phyloP scores from a whole-genome alignment of 371 early-diverging fungal genomes.

The Phascolomyces articulosus region DNA sequence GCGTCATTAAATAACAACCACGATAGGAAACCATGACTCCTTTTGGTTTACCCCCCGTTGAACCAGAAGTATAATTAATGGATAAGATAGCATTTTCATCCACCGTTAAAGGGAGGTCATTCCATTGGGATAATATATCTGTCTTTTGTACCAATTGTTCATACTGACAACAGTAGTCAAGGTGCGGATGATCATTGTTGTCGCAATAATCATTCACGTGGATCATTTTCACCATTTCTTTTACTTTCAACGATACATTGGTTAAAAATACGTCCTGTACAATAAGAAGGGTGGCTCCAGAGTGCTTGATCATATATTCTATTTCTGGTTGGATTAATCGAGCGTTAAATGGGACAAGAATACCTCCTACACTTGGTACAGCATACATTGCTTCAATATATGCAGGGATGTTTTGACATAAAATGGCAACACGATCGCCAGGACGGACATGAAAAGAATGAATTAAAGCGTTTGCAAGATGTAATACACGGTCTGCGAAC shows the following conservation, averaged over 20 bases:
- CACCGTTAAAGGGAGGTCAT: slow-evolving; percentile 47
- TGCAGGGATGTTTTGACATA: slow-evolving; percentile 65
- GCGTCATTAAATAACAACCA: slow-evolving; percentile 59
- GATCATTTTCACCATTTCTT: slow-evolving; percentile 19
- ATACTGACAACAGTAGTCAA: slow-evolving; percentile 32
- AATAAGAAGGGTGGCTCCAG: slow-evolving; percentile 56
- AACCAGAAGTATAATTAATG: slow-evolving; percentile 69
- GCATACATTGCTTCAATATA: slow-evolving; percentile 68
- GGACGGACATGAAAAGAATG: slow-evolving; percentile 21
- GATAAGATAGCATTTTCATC: slow-evolving; percentile 61
- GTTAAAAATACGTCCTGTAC: slow-evolving; percentile 50
- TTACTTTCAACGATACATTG: slow-evolving; percentile 4
- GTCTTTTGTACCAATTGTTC: slow-evolving; percentile 44
- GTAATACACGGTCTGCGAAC: slow-evolving; percentile 43
- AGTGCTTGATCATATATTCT: slow-evolving; percentile 61
- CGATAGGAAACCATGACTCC: slow-evolving; percentile 45
- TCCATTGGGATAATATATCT: slow-evolving; percentile 32
- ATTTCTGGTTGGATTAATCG: slow-evolving; percentile 62
- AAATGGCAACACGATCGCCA: slow-evolving; percentile 58
- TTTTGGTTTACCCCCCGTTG: slow-evolving; percentile 64
- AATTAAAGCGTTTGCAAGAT: slow-evolving; percentile 50
- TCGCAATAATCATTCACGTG: slow-evolving; percentile 17
- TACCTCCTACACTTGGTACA: slow-evolving; percentile 61
- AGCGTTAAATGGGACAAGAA: slow-evolving; percentile 69
- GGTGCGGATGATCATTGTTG: slow-evolving; percentile 13